Evolutionary conservation across 1,284 basidiomycete genomes (phyloP).

Genomic region (Ustilago trichophora): DNA sequence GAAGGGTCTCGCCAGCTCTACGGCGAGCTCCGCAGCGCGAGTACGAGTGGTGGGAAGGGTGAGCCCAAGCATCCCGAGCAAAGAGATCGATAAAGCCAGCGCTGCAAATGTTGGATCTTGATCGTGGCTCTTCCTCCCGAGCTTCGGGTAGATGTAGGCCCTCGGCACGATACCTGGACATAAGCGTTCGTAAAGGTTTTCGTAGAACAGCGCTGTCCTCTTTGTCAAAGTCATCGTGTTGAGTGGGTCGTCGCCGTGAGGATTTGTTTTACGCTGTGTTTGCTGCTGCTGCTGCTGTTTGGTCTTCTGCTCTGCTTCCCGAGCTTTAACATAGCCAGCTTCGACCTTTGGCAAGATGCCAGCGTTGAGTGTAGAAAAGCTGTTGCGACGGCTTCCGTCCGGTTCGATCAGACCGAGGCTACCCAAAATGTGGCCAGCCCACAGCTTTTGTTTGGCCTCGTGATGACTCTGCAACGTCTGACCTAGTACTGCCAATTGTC

Average conservation of each 20-base stretch:
- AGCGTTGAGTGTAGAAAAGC: slow-evolving; percentile 6
- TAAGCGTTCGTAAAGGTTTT: slow-evolving; percentile 53
- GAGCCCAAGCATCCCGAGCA: slow-evolving; percentile 37
- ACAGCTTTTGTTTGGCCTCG: slow-evolving; percentile 29
- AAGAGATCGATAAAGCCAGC: slow-evolving; percentile 48
- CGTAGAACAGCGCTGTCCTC: slow-evolving; percentile 55
- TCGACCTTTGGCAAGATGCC: not conserved
- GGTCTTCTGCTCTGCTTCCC: not conserved
- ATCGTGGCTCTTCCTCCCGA: slow-evolving; percentile 44
- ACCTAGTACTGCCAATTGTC: slow-evolving; percentile 20
- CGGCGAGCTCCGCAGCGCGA: not conserved
- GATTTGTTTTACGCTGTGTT: no score
- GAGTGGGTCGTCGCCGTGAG: slow-evolving; percentile 16
- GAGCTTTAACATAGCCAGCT: not conserved
- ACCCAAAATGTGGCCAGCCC: slow-evolving; percentile 34
- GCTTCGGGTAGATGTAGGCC: slow-evolving; percentile 43
- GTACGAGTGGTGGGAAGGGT: not conserved
- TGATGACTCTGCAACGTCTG: slow-evolving; percentile 21
- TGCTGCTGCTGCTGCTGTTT: not conserved
- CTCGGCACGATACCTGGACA: slow-evolving; percentile 49
- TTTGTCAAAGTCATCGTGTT: slow-evolving; percentile 53
- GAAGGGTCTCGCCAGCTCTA: no score
- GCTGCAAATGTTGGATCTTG: slow-evolving; percentile 46
- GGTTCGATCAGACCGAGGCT: slow-evolving; percentile 23
- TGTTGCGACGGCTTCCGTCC: slow-evolving; percentile 9